These are phyloP conservation scores for Nephelium lappaceum DNA, from an alignment of 345 rosid species.

Conservation along the genomic window DNA sequence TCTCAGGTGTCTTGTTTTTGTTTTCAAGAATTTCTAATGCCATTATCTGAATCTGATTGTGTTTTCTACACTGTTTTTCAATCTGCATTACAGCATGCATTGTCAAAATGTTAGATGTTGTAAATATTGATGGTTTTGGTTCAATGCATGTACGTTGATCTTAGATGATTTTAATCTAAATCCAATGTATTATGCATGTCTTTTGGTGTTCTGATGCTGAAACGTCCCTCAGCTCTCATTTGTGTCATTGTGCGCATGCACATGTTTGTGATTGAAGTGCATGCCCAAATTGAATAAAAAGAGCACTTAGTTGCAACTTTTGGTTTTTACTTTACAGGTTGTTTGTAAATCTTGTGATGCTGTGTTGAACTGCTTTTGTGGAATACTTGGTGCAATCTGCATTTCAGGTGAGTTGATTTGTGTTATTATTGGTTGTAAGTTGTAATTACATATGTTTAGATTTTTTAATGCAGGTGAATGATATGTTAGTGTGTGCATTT, in stretches of 20 bases:
- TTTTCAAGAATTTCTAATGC: conserved; percentile 3
- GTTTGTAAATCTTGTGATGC: too few species aligned
- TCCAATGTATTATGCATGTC: too few species aligned
- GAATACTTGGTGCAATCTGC: not conserved
- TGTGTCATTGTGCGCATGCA: not conserved
- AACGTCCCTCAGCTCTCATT: not conserved
- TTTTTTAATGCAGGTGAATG: not conserved
- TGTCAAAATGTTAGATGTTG: too few species aligned
- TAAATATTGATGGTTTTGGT: not conserved
- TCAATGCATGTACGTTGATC: not conserved
- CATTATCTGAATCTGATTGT: not conserved
- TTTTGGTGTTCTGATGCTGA: not conserved
- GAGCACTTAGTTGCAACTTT: too few species aligned
- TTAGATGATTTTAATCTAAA: too few species aligned
- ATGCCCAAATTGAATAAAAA: too few species aligned
- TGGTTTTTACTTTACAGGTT: too few species aligned
- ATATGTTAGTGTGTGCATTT: not conserved
- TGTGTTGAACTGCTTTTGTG: not conserved
- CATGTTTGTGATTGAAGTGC: not conserved
- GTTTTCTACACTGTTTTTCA: too few species aligned
- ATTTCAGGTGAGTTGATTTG: not conserved
- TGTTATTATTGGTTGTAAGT: not conserved
- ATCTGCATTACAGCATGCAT: too few species aligned
- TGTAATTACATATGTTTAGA: not conserved
- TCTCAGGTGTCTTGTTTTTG: conserved; percentile 21